These are phyloP conservation scores for Dendrobium huoshanense DNA, from an alignment of 106 monocot species.

Conservation along the genomic window DNA sequence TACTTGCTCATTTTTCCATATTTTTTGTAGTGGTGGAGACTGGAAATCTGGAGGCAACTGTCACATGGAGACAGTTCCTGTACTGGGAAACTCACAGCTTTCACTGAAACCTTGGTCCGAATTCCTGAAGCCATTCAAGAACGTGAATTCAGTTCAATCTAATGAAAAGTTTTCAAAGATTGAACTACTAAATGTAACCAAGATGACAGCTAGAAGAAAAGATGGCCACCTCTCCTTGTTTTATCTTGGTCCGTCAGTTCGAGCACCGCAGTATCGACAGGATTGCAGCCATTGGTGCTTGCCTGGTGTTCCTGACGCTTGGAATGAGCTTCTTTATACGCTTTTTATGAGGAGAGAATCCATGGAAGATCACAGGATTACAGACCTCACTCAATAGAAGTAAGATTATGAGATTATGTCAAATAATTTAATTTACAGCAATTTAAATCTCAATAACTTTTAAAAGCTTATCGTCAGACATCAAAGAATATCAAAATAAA, in stretches of 20 bases:
- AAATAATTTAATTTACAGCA: too few species aligned
- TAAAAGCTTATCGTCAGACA: too few species aligned
- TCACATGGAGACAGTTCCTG: constrained; percentile 33
- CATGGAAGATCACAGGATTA: background rate
- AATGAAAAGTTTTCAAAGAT: background rate
- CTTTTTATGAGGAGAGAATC: constrained; percentile 8
- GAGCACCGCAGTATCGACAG: constrained; percentile 29
- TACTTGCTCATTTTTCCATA: too few species aligned
- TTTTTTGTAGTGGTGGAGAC: constrained; percentile 28
- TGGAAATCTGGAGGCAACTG: constrained; percentile 47
- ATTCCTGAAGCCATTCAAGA: constrained; percentile 28
- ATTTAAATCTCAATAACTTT: too few species aligned
- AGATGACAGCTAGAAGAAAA: constrained; percentile 34
- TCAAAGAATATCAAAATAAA: too few species aligned
- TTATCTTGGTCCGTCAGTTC: constrained; percentile 24
- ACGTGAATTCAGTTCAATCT: background rate
- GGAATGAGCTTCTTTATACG: constrained; percentile 46
- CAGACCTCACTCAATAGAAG: background rate
- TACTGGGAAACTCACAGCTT: constrained; percentile 6
- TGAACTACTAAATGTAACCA: constrained; percentile 28
- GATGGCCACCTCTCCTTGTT: constrained; percentile 42
- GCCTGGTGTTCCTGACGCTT: constrained; percentile 41
- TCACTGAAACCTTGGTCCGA: constrained; percentile 30
- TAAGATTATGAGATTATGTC: too few species aligned
- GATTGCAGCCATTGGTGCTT: constrained; percentile 60